Percentiles rank a stretch among this genome's conserved stretches.
Evolutionary conservation across 306 rosid genomes (phyloP).

Genomic region (Crotalaria pallida): DNA sequence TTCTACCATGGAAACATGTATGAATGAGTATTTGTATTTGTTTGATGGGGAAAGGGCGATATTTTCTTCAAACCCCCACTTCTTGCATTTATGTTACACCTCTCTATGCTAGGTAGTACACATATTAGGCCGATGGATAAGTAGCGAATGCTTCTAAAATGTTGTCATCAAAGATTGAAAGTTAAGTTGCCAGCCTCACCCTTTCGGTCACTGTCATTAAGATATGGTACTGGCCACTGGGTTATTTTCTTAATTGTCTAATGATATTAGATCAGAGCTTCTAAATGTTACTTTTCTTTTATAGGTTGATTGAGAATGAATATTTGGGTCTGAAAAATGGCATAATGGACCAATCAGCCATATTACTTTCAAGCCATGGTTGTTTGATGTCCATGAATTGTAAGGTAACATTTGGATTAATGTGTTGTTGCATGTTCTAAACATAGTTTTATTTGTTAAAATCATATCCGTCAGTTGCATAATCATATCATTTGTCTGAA

Average conservation of each 20-base stretch:
- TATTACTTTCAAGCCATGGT: conserved; percentile 79
- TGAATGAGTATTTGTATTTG: neutral
- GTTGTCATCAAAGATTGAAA: conserved; percentile 1
- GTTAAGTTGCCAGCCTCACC: conserved; percentile 2
- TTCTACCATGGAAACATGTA: conserved; percentile 3
- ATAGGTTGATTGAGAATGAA: conserved; percentile 88
- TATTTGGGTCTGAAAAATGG: conserved; percentile 94
- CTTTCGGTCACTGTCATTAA: conserved; percentile 3
- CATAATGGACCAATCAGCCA: conserved; percentile 95
- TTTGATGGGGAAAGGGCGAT: neutral
- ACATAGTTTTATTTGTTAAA: neutral
- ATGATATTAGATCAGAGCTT: neutral
- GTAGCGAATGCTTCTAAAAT: conserved; percentile 17
- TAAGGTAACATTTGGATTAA: conserved; percentile 58
- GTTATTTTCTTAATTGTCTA: conserved; percentile 7
- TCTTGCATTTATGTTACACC: neutral
- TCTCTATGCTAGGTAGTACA: neutral
- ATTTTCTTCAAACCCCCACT: neutral
- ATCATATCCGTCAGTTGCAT: neutral
- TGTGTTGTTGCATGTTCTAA: neutral
- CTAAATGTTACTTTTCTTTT: conserved; percentile 18
- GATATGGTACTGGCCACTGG: neutral
- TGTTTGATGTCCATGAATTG: conserved; percentile 93
- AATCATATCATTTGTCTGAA: neutral
- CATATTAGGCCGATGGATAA: neutral